Conservation (phyloP, 2,329 filamentous ascomycete genomes). For the Triangularia setosa region DNA sequence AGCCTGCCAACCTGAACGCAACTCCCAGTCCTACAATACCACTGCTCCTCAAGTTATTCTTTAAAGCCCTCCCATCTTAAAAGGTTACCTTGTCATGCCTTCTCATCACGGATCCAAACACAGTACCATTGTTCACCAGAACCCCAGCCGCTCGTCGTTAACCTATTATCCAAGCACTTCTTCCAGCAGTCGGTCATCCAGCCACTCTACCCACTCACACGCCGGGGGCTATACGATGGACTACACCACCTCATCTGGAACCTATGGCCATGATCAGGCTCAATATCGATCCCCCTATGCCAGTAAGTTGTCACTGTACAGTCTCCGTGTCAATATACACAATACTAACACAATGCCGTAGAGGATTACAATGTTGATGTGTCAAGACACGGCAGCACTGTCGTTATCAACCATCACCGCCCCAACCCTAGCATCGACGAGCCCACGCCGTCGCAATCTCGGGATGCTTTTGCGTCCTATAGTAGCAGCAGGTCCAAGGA, state of each 20-base stretch:
- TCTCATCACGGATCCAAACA: slow-evolving; percentile 10
- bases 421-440: slow-evolving; percentile 16
- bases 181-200: background rate
- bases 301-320: slow-evolving; percentile 5
- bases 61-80: background rate
- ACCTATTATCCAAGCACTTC: slow-evolving; percentile 9
- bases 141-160: background rate
- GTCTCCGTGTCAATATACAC: background rate
- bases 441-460: slow-evolving; percentile 15
- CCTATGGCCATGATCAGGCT: background rate
- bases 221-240: slow-evolving; percentile 8
- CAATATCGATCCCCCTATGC: slow-evolving; percentile 14
- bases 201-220: slow-evolving; percentile 10
- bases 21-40: background rate
- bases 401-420: slow-evolving; percentile 19
- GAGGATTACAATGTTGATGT: slow-evolving; percentile 11
- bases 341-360: slow-evolving; percentile 10
- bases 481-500: background rate
- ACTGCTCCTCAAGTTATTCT: background rate
- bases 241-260: slow-evolving; percentile 10
- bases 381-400: background rate
- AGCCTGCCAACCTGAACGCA: background rate
- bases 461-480: background rate
- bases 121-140: slow-evolving; percentile 14
- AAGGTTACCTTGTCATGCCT: background rate